These are phyloP conservation scores for Prototheca cutis DNA, from an alignment of 163 green algal species.

Conservation along the genomic window DNA sequence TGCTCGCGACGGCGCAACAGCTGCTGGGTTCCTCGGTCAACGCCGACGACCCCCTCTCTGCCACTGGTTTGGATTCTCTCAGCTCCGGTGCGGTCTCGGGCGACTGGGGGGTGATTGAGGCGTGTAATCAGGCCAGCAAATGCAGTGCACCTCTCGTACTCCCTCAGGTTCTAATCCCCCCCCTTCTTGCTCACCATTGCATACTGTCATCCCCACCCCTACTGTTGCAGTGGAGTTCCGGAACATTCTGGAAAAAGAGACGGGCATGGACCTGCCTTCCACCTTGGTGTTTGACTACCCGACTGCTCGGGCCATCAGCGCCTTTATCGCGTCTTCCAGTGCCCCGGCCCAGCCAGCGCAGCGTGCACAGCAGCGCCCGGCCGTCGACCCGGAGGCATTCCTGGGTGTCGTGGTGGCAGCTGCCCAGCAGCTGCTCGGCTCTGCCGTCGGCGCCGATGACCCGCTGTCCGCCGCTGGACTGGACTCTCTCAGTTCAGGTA, in stretches of 20 bases:
- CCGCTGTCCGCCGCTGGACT: constrained; percentile 65
- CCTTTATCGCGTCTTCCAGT: constrained; percentile 23
- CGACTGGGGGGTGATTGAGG: too few relatives aligned
- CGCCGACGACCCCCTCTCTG: constrained; percentile 52
- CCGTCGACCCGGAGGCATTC: background rate
- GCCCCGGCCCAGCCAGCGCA: too few relatives aligned
- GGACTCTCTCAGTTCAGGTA: constrained; percentile 64
- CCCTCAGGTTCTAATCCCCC: too few relatives aligned
- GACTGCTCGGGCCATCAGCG: constrained; percentile 33
- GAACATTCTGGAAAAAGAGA: constrained; percentile 16
- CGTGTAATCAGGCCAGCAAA: too few relatives aligned
- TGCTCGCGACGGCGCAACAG: constrained; percentile 9
- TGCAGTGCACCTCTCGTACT: too few relatives aligned
- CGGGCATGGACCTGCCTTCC: constrained; percentile 49
- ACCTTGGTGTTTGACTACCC: constrained; percentile 73
- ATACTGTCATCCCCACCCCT: too few relatives aligned
- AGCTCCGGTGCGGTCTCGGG: too few relatives aligned
- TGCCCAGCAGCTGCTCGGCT: constrained; percentile 24
- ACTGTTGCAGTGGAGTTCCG: constrained; percentile 37
- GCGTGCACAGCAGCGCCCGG: background rate
- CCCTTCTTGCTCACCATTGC: too few relatives aligned
- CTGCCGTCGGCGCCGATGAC: constrained; percentile 15
- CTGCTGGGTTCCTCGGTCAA: constrained; percentile 26
- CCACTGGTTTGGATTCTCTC: constrained; percentile 66
- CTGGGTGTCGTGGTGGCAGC: constrained; percentile 6